Base-by-base conservation (phyloP, 129 eudicot genomes). In the Gnaphalium uliginosum region DNA sequence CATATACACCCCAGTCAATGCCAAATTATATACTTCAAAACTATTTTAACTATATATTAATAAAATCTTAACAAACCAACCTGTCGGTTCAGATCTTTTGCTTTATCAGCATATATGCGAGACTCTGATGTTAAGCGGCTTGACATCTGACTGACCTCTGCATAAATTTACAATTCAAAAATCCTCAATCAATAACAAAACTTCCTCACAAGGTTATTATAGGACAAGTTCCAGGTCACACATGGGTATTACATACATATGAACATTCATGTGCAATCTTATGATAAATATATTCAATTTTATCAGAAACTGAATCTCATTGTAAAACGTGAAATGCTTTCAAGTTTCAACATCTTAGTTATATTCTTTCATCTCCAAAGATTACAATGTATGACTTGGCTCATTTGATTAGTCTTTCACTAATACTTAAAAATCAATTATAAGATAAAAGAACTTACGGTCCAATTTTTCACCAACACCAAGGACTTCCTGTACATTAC, bases 71-170 rank as follows among this genome's bases (percentile, higher is more conserved):
- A 73, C 29, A 71, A 39, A 90, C 90, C 66, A 61, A 91, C 99
- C 99, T 94, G 99, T 22, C 96, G 93, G 79, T 94, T 94, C 75
- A 94, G 79, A 69, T 94, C 99, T 84, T 78, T 91, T 61, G 97
- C 99, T 76, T 91, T 94, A 50, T 91, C 94, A 79, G 97, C 99
- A 81, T 94, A 94, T 71, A 94, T 79, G 76, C 99, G 99, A 76
- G 99, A 85, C 60, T 94, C 99, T 53, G 99, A 94, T 29, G 99
- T 94, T 87, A 94, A 84, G 48, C 97, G 97, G 85, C 99, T 91
- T 75, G 99, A 94, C 97, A 94, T 91, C 85, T 94, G 93, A 80
- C 99, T 94, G 73, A 94, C 99, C 94, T 94, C 99, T 94, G 96
- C 89, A 89, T 70, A 64, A 75, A 48, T 81, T 51, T 25, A 84